Conservation (phyloP, 2,329 filamentous ascomycete species). For the Lizonia empirigonia region DNA sequence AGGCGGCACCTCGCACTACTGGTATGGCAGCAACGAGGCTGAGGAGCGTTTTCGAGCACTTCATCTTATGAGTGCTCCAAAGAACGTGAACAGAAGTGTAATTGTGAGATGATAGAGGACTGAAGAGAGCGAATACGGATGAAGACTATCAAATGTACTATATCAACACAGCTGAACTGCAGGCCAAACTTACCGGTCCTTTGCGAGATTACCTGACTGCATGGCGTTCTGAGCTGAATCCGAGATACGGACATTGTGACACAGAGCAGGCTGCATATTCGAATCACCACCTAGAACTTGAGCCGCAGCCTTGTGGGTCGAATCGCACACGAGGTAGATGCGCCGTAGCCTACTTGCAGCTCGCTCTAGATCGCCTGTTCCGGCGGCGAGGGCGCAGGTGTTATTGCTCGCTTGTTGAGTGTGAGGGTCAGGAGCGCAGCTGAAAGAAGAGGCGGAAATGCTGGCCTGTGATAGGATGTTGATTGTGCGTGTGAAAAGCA, state of each 20-base stretch:
- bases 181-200: neutral
- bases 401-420: neutral
- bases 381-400: neutral
- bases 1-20: slow-evolving; percentile 24
- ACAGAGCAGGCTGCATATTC: neutral
- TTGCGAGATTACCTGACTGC: neutral
- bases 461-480: neutral
- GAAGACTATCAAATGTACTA: neutral
- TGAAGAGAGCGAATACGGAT: neutral
- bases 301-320: neutral
- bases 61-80: slow-evolving; percentile 7
- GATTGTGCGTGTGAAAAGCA: neutral
- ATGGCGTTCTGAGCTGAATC: slow-evolving; percentile 13
- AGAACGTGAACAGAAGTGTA: neutral
- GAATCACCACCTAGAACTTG: neutral
- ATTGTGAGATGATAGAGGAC: neutral
- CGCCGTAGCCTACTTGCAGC: neutral
- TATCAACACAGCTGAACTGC: neutral
- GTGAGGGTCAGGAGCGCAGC: neutral
- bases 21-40: slow-evolving; percentile 24
- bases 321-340: neutral
- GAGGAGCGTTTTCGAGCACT: slow-evolving; percentile 9
- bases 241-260: slow-evolving; percentile 1
- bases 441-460: slow-evolving; percentile 5
- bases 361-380: neutral